Evolutionary conservation across 345 rosid species (phyloP).

Genomic region (Heritiera fomes): DNA sequence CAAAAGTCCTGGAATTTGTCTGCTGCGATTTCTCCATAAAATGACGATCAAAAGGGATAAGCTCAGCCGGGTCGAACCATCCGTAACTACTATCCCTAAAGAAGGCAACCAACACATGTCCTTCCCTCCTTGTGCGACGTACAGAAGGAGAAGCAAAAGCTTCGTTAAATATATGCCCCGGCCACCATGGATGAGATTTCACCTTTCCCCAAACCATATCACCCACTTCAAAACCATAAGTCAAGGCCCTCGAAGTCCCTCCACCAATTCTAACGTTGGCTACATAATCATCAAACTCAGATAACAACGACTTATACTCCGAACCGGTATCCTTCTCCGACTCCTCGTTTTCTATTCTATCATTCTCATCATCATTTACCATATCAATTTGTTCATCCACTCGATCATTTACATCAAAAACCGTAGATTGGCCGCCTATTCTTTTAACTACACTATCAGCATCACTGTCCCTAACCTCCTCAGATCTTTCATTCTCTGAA

Average conservation of each 20-base stretch:
- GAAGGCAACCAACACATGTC: constrained; percentile 88
- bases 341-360: constrained; percentile 24
- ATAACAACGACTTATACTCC: constrained; percentile 57
- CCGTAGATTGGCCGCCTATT: constrained; percentile 30
- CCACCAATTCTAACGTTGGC: constrained; percentile 72
- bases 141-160: constrained; percentile 81
- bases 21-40: constrained; percentile 73
- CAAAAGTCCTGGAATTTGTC: constrained; percentile 62
- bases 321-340: constrained; percentile 20
- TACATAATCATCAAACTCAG: constrained; percentile 89
- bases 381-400: constrained; percentile 34
- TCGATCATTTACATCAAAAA: constrained; percentile 31
- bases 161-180: constrained; percentile 95
- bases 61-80: constrained; percentile 99
- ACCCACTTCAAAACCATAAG: constrained; percentile 84
- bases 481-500: constrained; percentile 35
- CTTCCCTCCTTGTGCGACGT: constrained; percentile 78
- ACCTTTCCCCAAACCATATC: constrained; percentile 99
- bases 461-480: constrained; percentile 26
- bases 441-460: constrained; percentile 23
- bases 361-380: constrained; percentile 26
- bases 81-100: constrained; percentile 99
- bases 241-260: constrained; percentile 70
- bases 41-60: constrained; percentile 71
- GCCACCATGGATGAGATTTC: constrained; percentile 99